These are phyloP conservation scores for Psidium guajava DNA, from an alignment of 345 rosid genomes.

Conservation along the genomic window DNA sequence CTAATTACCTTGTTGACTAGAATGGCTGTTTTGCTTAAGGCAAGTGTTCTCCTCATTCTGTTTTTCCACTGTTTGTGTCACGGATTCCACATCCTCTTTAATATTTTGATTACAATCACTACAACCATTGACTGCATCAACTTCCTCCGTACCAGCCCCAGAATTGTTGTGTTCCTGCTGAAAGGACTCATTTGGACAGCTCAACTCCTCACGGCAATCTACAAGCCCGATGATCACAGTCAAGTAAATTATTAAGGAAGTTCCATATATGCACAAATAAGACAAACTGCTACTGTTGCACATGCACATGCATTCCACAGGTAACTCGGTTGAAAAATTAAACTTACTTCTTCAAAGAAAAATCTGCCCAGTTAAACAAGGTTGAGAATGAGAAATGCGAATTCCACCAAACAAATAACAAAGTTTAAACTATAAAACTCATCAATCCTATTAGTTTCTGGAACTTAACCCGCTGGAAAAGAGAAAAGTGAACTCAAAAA, in stretches of 20 bases:
- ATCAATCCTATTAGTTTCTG: neutral
- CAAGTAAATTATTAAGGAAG: neutral
- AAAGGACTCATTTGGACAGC: neutral
- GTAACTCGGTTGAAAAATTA: neutral
- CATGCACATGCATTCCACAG: neutral
- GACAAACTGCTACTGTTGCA: neutral
- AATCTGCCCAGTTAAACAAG: neutral
- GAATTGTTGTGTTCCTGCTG: neutral
- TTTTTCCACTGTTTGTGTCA: neutral
- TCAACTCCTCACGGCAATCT: constrained; percentile 13
- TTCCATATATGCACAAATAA: neutral
- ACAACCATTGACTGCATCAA: neutral
- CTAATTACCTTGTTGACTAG: neutral
- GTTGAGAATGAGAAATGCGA: neutral
- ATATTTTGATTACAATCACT: neutral
- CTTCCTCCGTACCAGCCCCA: constrained; percentile 1
- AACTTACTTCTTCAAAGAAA: neutral
- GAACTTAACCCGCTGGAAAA: neutral
- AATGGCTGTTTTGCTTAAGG: neutral
- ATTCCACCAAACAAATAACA: neutral
- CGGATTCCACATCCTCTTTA: neutral
- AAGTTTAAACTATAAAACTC: neutral
- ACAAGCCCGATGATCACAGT: constrained; percentile 1
- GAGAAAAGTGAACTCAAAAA: neutral
- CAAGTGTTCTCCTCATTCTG: neutral